Evolutionary conservation across 2,329 filamentous ascomycete species (phyloP).

Genomic region (Passalora sequoiae): DNA sequence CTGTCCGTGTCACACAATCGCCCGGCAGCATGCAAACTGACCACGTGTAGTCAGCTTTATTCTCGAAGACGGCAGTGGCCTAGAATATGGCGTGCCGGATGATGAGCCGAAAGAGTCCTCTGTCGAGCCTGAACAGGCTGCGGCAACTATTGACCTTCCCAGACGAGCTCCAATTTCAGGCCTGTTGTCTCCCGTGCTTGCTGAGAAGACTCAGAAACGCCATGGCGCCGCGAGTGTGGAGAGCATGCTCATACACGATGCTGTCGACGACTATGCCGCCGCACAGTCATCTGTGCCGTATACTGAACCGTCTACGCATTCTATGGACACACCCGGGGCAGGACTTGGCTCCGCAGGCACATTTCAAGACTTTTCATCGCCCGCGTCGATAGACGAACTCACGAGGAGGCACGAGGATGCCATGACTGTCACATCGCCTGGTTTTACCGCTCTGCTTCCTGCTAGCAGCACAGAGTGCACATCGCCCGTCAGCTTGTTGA

Average conservation of each 20-base stretch:
- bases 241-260: neutral
- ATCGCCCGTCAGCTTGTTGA: constrained; percentile 7
- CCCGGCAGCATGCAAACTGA: neutral
- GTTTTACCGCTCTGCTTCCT: constrained; percentile 7
- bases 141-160: constrained; percentile 3
- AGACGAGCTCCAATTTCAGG: constrained; percentile 10
- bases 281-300: no score
- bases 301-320: neutral
- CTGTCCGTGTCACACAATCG: constrained; percentile 1
- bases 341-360: neutral
- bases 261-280: neutral
- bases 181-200: constrained; percentile 1
- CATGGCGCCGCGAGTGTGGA: constrained; percentile 1
- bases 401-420: constrained; percentile 17
- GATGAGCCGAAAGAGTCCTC: constrained; percentile 6
- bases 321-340: constrained; percentile 1
- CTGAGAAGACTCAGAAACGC: neutral
- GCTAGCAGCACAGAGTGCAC: constrained; percentile 8
- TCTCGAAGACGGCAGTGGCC: constrained; percentile 19
- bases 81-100: constrained; percentile 20
- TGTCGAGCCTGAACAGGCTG: constrained; percentile 1
- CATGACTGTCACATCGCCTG: constrained; percentile 2
- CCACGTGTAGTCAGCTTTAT: constrained; percentile 15
- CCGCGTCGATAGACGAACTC: constrained; percentile 20
- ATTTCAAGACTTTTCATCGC: constrained; percentile 13